A percentile compares a stretch with the other conserved stretches of the same genome.
phyloP scores from a whole-genome alignment of 495 filamentous ascomycete genomes.

The Tetracladium setigerum region DNA sequence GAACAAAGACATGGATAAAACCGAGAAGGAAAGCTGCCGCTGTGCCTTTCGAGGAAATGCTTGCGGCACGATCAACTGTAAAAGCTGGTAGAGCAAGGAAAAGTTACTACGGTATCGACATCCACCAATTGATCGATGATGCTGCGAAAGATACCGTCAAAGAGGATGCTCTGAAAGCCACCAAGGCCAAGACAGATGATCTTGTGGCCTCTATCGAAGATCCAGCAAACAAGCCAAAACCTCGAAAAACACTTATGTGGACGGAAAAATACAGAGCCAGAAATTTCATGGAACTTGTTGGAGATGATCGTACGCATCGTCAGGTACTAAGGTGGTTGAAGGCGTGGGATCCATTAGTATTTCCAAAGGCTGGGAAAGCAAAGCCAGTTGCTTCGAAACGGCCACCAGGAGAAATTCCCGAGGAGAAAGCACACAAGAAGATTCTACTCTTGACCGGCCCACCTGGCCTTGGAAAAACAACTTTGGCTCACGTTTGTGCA shows the following conservation, averaged over 20 bases:
- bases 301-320: slow-evolving; percentile 90
- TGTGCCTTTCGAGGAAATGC: slow-evolving; percentile 58
- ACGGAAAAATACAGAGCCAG: slow-evolving; percentile 88
- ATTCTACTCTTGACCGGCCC: slow-evolving; percentile 85
- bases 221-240: slow-evolving; percentile 30
- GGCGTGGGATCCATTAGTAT: slow-evolving; percentile 87
- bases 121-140: slow-evolving; percentile 71
- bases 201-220: slow-evolving; percentile 29
- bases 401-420: slow-evolving; percentile 37
- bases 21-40: slow-evolving; percentile 37
- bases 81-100: slow-evolving; percentile 66
- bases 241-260: slow-evolving; percentile 56
- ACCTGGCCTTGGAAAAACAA: slow-evolving; percentile 92
- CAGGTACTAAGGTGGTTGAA: slow-evolving; percentile 91
- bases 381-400: slow-evolving; percentile 32
- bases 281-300: slow-evolving; percentile 86
- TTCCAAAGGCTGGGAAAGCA: slow-evolving; percentile 58
- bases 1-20: slow-evolving; percentile 49
- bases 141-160: slow-evolving; percentile 40
- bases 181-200: slow-evolving; percentile 21
- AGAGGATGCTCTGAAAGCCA: slow-evolving; percentile 6
- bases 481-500: slow-evolving; percentile 91
- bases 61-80: slow-evolving; percentile 60
- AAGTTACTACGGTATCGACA: slow-evolving; percentile 86
- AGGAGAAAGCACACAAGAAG: slow-evolving; percentile 70